Conservation (phyloP, 257 asterid genomes). For the Penstemon barbatus region DNA sequence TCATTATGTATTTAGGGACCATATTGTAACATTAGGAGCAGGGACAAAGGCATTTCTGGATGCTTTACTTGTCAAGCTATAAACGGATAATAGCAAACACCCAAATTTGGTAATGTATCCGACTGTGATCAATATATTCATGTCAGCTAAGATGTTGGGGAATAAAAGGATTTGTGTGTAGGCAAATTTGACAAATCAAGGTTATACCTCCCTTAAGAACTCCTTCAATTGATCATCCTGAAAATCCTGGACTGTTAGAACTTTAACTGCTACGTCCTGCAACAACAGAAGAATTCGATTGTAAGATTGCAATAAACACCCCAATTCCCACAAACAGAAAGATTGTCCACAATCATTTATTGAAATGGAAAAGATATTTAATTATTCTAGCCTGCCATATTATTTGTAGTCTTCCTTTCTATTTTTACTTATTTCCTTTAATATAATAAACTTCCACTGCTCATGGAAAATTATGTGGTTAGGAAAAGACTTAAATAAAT, state of each 20-base stretch:
- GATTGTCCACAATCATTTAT: neutral
- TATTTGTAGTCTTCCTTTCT: neutral
- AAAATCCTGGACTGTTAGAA: conserved; percentile 78
- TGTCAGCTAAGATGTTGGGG: neutral
- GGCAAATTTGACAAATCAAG: neutral
- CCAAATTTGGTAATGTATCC: neutral
- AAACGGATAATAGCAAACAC: neutral
- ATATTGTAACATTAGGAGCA: neutral
- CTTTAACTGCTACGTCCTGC: conserved; percentile 98
- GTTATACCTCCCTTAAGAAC: conserved; percentile 82
- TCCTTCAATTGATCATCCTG: conserved; percentile 91
- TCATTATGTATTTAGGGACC: neutral
- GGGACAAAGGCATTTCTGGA: neutral
- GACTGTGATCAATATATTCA: neutral
- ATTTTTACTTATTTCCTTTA: neutral
- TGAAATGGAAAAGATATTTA: conserved; percentile 3
- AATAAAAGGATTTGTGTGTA: neutral
- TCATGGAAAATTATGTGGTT: neutral
- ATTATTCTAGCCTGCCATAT: neutral
- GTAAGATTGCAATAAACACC: neutral
- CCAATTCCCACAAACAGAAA: conserved; percentile 7
- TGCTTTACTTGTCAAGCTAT: neutral
- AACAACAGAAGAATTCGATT: conserved; percentile 17
- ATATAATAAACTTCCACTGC: conserved; percentile 8
- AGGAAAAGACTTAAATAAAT: conserved; percentile 1